A percentile compares a stretch with the other conserved stretches of the same genome.
phyloP scores from a whole-genome alignment of 1,284 basidiomycete genomes.

The Wallemia ichthyophaga region DNA sequence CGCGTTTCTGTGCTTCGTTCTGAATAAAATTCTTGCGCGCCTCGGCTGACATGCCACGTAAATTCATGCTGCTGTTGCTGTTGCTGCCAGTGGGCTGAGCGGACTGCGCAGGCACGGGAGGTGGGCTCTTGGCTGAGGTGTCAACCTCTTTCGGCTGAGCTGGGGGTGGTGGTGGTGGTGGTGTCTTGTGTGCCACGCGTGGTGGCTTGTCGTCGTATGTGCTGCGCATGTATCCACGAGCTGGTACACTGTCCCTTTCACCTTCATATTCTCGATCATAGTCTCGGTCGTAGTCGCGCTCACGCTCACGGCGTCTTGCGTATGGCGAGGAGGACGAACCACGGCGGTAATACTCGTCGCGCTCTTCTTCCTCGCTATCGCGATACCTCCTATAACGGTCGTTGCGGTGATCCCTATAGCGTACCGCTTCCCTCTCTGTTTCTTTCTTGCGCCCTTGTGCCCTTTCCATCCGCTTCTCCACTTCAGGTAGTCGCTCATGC shows the following conservation, averaged over 20 bases:
- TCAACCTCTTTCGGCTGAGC: slow-evolving; percentile 9
- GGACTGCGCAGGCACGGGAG: slow-evolving; percentile 20
- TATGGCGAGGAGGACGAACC: slow-evolving; percentile 1
- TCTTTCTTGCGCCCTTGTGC: slow-evolving; percentile 42
- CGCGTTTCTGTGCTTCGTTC: slow-evolving; percentile 49
- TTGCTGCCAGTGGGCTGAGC: too few species aligned
- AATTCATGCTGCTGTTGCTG: slow-evolving; percentile 22
- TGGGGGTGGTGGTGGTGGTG: slow-evolving; percentile 11
- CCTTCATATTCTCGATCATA: slow-evolving; percentile 8
- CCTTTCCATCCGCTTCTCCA: slow-evolving; percentile 57
- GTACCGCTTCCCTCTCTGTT: slow-evolving; percentile 44
- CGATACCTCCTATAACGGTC: slow-evolving; percentile 36
- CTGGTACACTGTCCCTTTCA: slow-evolving; percentile 4
- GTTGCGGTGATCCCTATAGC: slow-evolving; percentile 61
- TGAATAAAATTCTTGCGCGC: slow-evolving; percentile 53
- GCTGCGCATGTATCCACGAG: slow-evolving; percentile 16
- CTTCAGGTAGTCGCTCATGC: slow-evolving; percentile 71
- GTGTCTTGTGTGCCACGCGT: slow-evolving; percentile 4
- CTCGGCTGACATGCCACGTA: slow-evolving; percentile 46
- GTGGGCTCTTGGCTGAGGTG: slow-evolving; percentile 10
- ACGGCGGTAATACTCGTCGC: slow-evolving; percentile 9
- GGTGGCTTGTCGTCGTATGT: slow-evolving; percentile 16
- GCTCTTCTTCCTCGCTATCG: slow-evolving; percentile 24
- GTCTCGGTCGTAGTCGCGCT: slow-evolving; percentile 1
- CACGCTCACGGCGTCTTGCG: slow-evolving; percentile 1